These are phyloP conservation scores for Crinitomyces ghanaensis DNA, from an alignment of 805 yeast genomes.

Conservation along the genomic window DNA sequence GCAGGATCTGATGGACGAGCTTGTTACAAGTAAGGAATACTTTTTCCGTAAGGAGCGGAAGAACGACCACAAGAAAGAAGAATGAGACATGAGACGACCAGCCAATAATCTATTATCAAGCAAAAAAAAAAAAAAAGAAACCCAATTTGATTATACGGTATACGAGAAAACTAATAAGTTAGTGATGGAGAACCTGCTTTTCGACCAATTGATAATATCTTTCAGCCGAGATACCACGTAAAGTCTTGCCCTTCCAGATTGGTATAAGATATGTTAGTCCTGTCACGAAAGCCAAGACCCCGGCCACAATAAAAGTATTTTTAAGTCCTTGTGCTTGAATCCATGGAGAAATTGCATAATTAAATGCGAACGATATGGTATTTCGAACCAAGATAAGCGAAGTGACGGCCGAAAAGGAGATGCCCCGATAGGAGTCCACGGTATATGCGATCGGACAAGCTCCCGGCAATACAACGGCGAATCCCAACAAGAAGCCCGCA, in stretches of 20 bases:
- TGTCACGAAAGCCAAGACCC: conserved; percentile 16
- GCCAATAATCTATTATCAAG: no score
- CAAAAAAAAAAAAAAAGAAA: no score
- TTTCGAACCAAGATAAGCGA: conserved; percentile 5
- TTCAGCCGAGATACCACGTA: conserved; percentile 19
- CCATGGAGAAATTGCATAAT: conserved; percentile 6
- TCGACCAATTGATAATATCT: conserved; percentile 21
- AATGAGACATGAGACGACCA: not conserved
- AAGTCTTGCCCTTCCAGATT: conserved; percentile 30
- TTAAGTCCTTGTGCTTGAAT: conserved; percentile 4
- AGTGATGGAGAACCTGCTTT: conserved; percentile 6
- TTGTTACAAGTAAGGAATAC: conserved; percentile 6
- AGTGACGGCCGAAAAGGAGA: conserved; percentile 3
- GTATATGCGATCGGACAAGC: conserved; percentile 4
- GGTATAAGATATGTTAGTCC: conserved; percentile 34
- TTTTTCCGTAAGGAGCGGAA: conserved; percentile 6
- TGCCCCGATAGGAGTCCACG: conserved; percentile 5
- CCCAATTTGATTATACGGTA: no score
- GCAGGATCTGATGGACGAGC: conserved; percentile 10
- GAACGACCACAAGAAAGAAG: not conserved
- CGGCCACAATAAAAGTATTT: conserved; percentile 5
- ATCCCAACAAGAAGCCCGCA: conserved; percentile 13
- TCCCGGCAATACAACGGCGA: conserved; percentile 10
- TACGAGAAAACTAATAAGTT: conserved; percentile 5
- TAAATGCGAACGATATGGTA: conserved; percentile 5